Conservation (phyloP, 2,329 filamentous ascomycete genomes). For the Simplicillium aogashimaense region DNA sequence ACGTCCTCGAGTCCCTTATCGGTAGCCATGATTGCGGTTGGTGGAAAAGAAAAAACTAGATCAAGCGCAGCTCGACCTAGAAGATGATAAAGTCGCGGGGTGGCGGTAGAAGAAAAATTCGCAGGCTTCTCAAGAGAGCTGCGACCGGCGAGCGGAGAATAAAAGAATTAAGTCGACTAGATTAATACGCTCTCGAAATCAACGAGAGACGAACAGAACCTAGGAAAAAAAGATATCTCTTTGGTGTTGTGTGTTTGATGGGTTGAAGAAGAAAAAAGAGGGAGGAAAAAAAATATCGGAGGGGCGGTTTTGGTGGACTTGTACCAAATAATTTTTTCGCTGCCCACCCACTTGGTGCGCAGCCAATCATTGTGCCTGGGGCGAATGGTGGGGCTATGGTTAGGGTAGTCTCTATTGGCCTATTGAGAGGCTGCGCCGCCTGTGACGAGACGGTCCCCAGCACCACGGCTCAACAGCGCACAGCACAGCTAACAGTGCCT, state of each 20-base stretch:
- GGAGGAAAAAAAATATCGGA: conserved; percentile 26
- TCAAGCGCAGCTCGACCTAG: conserved; percentile 74
- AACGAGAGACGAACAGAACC: conserved; percentile 29
- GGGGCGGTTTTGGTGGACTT: conserved; percentile 24
- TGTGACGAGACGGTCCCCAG: too few relatives aligned
- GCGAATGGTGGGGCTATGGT: conserved; percentile 5
- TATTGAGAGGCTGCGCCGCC: background rate
- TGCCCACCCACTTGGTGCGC: conserved; percentile 13
- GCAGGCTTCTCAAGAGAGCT: conserved; percentile 25
- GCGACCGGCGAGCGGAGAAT: conserved; percentile 15
- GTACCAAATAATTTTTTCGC: conserved; percentile 21
- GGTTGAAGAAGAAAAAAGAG: conserved; percentile 11
- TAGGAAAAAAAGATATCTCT: conserved; percentile 27
- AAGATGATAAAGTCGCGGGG: conserved; percentile 31
- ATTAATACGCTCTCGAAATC: conserved; percentile 36
- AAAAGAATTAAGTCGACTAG: conserved; percentile 28
- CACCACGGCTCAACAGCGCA: too few relatives aligned
- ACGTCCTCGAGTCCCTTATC: conserved; percentile 98
- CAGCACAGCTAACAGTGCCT: background rate
- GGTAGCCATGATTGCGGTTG: conserved; percentile 92
- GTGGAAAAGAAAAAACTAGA: conserved; percentile 43
- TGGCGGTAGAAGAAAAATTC: conserved; percentile 25
- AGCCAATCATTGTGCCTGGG: conserved; percentile 6
- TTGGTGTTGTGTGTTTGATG: conserved; percentile 16
- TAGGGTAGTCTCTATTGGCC: conserved; percentile 15